phyloP scores from a whole-genome alignment of 2,329 filamentous ascomycete genomes.

The Fusarium torulosum region DNA sequence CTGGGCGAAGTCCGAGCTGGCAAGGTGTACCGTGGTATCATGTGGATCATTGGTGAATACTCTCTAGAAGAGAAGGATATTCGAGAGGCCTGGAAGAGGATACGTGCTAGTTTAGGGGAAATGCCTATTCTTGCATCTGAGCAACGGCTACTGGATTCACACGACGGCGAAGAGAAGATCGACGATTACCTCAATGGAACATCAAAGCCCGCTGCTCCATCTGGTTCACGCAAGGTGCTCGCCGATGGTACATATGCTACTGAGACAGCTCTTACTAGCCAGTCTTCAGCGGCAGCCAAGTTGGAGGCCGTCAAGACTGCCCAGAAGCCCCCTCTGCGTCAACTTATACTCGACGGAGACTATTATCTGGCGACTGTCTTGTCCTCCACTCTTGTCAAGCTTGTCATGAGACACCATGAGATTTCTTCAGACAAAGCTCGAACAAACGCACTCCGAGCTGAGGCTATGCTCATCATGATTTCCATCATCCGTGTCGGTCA shows the following conservation, averaged over 20 bases:
- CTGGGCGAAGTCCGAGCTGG: constrained; percentile 93
- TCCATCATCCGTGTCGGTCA: constrained; percentile 98
- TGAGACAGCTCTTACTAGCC: constrained; percentile 93
- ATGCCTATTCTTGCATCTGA: constrained; percentile 97
- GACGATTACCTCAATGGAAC: constrained; percentile 82
- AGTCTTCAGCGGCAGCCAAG: constrained; percentile 88
- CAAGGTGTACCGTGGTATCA: constrained; percentile 94
- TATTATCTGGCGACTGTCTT: constrained; percentile 96
- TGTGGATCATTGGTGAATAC: constrained; percentile 99
- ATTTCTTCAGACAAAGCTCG: constrained; percentile 87
- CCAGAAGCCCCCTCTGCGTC: constrained; percentile 92
- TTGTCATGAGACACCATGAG: constrained; percentile 97
- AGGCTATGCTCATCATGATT: constrained; percentile 99
- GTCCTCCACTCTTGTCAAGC: constrained; percentile 95
- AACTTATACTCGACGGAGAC: constrained; percentile 96
- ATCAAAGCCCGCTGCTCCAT: constrained; percentile 79
- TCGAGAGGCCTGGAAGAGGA: constrained; percentile 95
- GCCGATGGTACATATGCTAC: constrained; percentile 98
- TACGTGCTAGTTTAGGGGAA: constrained; percentile 92
- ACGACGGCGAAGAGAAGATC: constrained; percentile 75
- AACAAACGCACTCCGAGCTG: constrained; percentile 92
- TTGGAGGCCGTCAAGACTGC: constrained; percentile 97
- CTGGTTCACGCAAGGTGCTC: constrained; percentile 89
- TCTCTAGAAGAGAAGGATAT: constrained; percentile 95
- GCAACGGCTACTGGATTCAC: constrained; percentile 89